A percentile compares a stretch with the other conserved stretches of the same genome.
These are phyloP conservation scores for Sphagnum fallax DNA, from an alignment of 228 moss, liverwort and hornwort genomes.

Conservation along the genomic window DNA sequence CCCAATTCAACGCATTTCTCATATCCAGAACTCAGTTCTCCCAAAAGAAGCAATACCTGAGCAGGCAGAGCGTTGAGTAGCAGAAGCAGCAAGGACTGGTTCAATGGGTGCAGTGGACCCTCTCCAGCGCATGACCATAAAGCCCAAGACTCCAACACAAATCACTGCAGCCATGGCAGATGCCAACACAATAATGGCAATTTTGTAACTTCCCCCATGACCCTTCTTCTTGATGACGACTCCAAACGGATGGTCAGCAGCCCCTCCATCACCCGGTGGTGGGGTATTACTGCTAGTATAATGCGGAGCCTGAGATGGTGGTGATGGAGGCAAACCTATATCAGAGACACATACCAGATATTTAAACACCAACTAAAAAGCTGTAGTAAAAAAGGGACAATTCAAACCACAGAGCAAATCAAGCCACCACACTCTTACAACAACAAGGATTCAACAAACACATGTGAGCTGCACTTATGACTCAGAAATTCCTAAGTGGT, in stretches of 20 bases:
- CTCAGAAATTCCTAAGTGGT: too few species aligned
- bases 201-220: slow-evolving; percentile 28
- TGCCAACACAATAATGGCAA: slow-evolving; percentile 59
- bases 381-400: too few species aligned
- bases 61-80: slow-evolving; percentile 30
- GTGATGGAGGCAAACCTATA: slow-evolving; percentile 59
- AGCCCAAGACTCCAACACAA: slow-evolving; percentile 52
- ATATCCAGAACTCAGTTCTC: too few species aligned
- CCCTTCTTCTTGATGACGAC: slow-evolving; percentile 11
- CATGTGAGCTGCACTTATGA: too few species aligned
- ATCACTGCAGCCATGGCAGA: slow-evolving; percentile 54
- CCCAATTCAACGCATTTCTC: too few species aligned
- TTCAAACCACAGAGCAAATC: too few species aligned
- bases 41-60: too few species aligned
- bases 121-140: slow-evolving; percentile 39
- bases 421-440: too few species aligned
- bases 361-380: too few species aligned
- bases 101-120: slow-evolving; percentile 47
- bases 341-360: background rate
- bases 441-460: too few species aligned
- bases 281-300: slow-evolving; percentile 9
- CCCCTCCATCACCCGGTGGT: slow-evolving; percentile 16
- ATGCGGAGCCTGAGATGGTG: slow-evolving; percentile 25
- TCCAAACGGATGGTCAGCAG: slow-evolving; percentile 23
- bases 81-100: slow-evolving; percentile 37